Evolutionary conservation across 2,329 filamentous ascomycete species (phyloP).

Genomic region (Fusarium oligoseptatum): DNA sequence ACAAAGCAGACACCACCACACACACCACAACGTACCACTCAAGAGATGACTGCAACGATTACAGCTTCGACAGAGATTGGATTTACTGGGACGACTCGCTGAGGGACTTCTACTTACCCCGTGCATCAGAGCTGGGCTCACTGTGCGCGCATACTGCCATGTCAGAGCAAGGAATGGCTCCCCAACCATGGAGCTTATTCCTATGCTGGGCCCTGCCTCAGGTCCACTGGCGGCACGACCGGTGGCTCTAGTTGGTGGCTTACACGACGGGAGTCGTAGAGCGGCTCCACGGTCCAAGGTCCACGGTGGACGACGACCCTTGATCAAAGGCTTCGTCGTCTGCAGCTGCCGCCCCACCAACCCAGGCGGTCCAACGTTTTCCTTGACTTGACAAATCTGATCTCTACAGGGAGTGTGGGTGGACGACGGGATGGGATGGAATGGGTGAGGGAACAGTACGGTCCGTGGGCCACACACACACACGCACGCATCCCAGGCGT

Average conservation of each 20-base stretch:
- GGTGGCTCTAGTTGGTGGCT: conserved; percentile 18
- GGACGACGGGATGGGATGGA: not conserved
- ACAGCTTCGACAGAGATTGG: conserved; percentile 11
- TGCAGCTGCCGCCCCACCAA: conserved; percentile 34
- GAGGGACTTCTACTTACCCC: conserved; percentile 17
- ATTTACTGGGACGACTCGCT: conserved; percentile 19
- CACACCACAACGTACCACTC: conserved; percentile 7
- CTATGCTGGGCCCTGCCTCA: not conserved
- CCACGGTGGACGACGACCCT: not conserved
- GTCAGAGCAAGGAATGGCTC: not conserved
- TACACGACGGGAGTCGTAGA: not conserved
- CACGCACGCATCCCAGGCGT: conserved; percentile 15
- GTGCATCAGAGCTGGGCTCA: conserved; percentile 24
- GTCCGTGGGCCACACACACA: conserved; percentile 5
- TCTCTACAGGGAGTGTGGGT: conserved; percentile 21
- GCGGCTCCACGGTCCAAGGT: not conserved
- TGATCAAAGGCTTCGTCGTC: conserved; percentile 22
- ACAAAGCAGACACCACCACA: conserved; percentile 4
- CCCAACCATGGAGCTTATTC: not conserved
- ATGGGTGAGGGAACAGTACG: not conserved
- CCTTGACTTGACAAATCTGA: conserved; percentile 46
- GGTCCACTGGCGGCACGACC: conserved; percentile 23
- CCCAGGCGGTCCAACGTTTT: conserved; percentile 32
- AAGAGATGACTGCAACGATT: conserved; percentile 1
- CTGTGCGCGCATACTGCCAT: conserved; percentile 12